These are phyloP conservation scores for Botrytis hyacinthi DNA, from an alignment of 2,329 filamentous ascomycete genomes.

Conservation along the genomic window DNA sequence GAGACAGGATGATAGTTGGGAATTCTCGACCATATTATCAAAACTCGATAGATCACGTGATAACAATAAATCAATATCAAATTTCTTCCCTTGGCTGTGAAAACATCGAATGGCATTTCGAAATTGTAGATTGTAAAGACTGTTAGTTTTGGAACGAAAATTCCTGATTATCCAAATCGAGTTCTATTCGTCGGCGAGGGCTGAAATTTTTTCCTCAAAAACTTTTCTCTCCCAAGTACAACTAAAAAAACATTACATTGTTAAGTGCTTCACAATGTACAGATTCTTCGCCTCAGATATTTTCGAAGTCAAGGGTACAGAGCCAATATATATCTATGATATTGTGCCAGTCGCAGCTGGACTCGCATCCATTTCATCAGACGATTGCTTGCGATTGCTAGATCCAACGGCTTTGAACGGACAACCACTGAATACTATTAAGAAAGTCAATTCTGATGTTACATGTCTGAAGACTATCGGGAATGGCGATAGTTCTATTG, in stretches of 20 bases:
- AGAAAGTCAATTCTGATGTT: conserved; percentile 59
- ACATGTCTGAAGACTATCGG: conserved; percentile 60
- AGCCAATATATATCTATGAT: conserved; percentile 46
- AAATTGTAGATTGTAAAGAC: neutral
- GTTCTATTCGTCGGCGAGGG: neutral
- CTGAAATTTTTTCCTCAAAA: conserved; percentile 5
- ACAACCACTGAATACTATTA: conserved; percentile 49
- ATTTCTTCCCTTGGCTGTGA: neutral
- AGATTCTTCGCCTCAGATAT: conserved; percentile 30
- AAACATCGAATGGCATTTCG: neutral
- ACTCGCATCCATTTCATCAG: conserved; percentile 58
- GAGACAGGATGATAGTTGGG: neutral
- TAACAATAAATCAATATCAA: neutral
- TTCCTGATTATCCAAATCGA: neutral
- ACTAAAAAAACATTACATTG: conserved; percentile 4
- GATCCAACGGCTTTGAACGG: conserved; percentile 56
- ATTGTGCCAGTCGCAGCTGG: conserved; percentile 38
- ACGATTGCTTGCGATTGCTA: conserved; percentile 67
- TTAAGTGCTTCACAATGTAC: conserved; percentile 40
- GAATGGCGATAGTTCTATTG: conserved; percentile 44
- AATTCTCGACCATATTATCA: neutral
- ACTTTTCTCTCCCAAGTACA: conserved; percentile 1
- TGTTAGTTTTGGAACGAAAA: neutral
- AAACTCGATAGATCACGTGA: conserved; percentile 14
- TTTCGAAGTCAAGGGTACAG: conserved; percentile 34